These are phyloP conservation scores for Dioscorea dumetorum DNA, from an alignment of 106 monocot genomes.

Conservation along the genomic window DNA sequence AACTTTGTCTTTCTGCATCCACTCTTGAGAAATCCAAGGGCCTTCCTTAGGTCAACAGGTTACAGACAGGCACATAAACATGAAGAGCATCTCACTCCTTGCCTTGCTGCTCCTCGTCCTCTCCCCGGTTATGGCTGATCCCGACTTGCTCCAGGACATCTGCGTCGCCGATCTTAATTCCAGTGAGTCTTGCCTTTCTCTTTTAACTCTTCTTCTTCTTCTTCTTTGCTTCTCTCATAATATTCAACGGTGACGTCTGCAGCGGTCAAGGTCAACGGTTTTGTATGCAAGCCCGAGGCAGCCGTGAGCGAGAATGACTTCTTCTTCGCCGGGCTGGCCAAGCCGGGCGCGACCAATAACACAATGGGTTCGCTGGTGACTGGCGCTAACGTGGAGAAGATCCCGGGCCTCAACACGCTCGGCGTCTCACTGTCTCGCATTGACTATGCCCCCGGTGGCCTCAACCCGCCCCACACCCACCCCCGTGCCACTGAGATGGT, in stretches of 20 bases:
- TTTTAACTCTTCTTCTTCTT: no score
- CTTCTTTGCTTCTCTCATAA: no score
- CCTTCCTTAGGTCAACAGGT: background rate
- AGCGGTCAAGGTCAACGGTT: slow-evolving; percentile 34
- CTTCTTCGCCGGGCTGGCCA: slow-evolving; percentile 17
- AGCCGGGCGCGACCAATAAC: slow-evolving; percentile 4
- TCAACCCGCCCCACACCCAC: slow-evolving; percentile 10
- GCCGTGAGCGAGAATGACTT: slow-evolving; percentile 15
- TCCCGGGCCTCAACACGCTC: slow-evolving; percentile 23
- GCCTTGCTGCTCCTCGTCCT: slow-evolving; percentile 14
- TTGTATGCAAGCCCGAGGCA: slow-evolving; percentile 13
- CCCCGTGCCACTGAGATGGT: slow-evolving; percentile 1
- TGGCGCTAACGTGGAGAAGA: slow-evolving; percentile 14
- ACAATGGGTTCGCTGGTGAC: slow-evolving; percentile 3
- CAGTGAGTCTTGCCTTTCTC: slow-evolving; percentile 9
- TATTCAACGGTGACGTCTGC: background rate
- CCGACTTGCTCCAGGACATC: slow-evolving; percentile 66
- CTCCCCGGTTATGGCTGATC: slow-evolving; percentile 27
- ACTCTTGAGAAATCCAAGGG: background rate
- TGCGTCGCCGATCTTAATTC: slow-evolving; percentile 48
- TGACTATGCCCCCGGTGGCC: slow-evolving; percentile 9
- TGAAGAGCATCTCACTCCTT: background rate
- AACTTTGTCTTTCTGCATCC: background rate
- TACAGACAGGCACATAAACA: background rate
- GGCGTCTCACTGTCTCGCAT: slow-evolving; percentile 9